phyloP scores from a whole-genome alignment of 1,139 yeast genomes.

The Pichia sp. region DNA sequence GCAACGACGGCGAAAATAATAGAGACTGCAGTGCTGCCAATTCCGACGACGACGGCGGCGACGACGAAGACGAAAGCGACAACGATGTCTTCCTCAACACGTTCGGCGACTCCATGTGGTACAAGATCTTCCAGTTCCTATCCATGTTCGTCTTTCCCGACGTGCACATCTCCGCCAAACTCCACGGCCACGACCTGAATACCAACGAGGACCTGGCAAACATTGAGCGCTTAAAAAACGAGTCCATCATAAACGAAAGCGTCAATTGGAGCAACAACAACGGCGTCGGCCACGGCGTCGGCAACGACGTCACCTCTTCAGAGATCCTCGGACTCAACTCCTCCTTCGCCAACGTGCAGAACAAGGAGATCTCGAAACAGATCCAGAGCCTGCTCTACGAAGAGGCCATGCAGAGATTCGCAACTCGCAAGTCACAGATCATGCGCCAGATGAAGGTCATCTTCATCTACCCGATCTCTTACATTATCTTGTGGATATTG shows the following conservation, averaged over 20 bases:
- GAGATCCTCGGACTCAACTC: slow-evolving; percentile 16
- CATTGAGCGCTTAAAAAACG: slow-evolving; percentile 17
- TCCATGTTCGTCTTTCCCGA: slow-evolving; percentile 31
- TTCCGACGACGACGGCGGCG: neutral
- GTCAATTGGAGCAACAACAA: slow-evolving; percentile 22
- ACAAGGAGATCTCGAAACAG: slow-evolving; percentile 25
- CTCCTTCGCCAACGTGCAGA: neutral
- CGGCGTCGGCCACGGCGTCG: neutral
- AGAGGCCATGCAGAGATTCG: slow-evolving; percentile 57
- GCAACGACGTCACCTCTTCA: slow-evolving; percentile 9
- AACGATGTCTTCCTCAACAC: slow-evolving; percentile 18
- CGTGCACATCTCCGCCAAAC: slow-evolving; percentile 26
- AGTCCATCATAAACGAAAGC: slow-evolving; percentile 11
- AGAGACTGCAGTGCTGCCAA: neutral
- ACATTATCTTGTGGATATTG: slow-evolving; percentile 72
- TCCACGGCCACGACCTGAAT: slow-evolving; percentile 26
- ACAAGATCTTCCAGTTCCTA: slow-evolving; percentile 24
- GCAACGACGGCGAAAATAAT: neutral
- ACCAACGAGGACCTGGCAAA: slow-evolving; percentile 26
- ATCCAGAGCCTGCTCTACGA: slow-evolving; percentile 45
- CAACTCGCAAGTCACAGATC: slow-evolving; percentile 58
- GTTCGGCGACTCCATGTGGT: slow-evolving; percentile 31
- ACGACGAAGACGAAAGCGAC: slow-evolving; percentile 13
- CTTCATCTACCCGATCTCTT: slow-evolving; percentile 80
- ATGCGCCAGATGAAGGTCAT: slow-evolving; percentile 76